Evolutionary conservation across 257 asterid species (phyloP).

Genomic region (Thymus quinquecostatus): DNA sequence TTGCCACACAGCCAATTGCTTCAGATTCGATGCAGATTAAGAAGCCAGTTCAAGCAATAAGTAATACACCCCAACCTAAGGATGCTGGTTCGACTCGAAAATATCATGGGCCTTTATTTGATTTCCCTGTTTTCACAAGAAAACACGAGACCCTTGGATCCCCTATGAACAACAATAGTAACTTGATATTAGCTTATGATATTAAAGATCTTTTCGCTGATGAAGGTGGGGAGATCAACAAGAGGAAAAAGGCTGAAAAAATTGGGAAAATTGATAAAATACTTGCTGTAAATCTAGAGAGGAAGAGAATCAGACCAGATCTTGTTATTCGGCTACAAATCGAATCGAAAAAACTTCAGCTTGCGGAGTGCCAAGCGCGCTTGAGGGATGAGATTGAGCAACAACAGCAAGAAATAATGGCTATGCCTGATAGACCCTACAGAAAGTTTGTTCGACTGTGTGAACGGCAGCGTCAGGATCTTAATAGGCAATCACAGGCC

Average conservation of each 20-base stretch:
- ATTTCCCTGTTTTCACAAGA: slow-evolving; percentile 94
- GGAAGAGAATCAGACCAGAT: slow-evolving; percentile 95
- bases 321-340: slow-evolving; percentile 86
- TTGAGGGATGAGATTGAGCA: slow-evolving; percentile 92
- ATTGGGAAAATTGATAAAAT: slow-evolving; percentile 84
- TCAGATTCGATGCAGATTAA: slow-evolving; percentile 64
- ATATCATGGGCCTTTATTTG: slow-evolving; percentile 97
- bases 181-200: slow-evolving; percentile 78
- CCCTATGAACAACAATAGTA: slow-evolving; percentile 69
- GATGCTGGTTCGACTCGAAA: slow-evolving; percentile 75
- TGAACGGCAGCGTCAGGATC: slow-evolving; percentile 98
- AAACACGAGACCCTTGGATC: slow-evolving; percentile 88
- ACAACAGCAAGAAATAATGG: slow-evolving; percentile 94
- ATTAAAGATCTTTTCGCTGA: slow-evolving; percentile 84
- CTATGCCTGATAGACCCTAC: slow-evolving; percentile 99
- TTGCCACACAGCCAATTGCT: slow-evolving; percentile 50
- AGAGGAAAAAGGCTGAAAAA: slow-evolving; percentile 75
- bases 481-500: slow-evolving; percentile 90
- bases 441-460: slow-evolving; percentile 91
- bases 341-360: slow-evolving; percentile 90
- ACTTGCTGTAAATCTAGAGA: slow-evolving; percentile 86
- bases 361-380: slow-evolving; percentile 91
- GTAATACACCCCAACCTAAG: slow-evolving; percentile 64
- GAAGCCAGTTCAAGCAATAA: slow-evolving; percentile 60
- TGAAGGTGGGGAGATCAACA: slow-evolving; percentile 74